Evolutionary conservation across 345 rosid genomes (phyloP).

Genomic region (Murraya paniculata): DNA sequence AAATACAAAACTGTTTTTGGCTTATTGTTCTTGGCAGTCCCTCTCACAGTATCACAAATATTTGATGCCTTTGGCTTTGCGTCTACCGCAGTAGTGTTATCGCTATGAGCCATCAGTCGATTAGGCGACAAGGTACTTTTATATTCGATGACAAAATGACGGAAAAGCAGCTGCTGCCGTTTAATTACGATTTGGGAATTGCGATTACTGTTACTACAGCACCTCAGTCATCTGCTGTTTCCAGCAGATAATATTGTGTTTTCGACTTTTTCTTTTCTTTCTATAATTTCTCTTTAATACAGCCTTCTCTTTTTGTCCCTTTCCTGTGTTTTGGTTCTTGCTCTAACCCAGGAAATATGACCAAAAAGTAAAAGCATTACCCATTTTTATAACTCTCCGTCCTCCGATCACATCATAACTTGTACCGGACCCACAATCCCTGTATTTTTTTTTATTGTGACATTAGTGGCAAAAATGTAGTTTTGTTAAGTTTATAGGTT

Average conservation of each 20-base stretch:
- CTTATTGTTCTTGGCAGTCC: neutral
- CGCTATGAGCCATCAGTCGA: neutral
- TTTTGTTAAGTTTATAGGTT: neutral
- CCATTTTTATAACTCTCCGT: neutral
- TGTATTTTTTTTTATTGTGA: neutral
- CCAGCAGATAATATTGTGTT: slow-evolving; percentile 13
- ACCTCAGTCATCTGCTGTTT: neutral
- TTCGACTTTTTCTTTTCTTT: slow-evolving; percentile 15
- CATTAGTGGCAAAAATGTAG: neutral
- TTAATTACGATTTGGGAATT: slow-evolving; percentile 16
- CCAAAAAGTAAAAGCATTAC: slow-evolving; percentile 22
- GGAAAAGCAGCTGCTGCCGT: neutral
- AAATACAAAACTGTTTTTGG: neutral
- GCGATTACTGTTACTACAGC: neutral
- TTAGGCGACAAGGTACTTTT: neutral
- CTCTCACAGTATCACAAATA: neutral
- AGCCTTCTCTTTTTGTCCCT: slow-evolving; percentile 13
- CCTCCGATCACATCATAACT: neutral
- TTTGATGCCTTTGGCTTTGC: neutral
- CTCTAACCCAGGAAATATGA: slow-evolving; percentile 14
- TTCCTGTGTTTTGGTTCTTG: neutral
- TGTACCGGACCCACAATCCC: neutral
- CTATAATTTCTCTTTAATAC: slow-evolving; percentile 1
- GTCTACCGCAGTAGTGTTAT: neutral
- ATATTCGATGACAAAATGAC: neutral